Evolutionary conservation across 805 yeast species (phyloP).

Genomic region (Monosporozyma siamensis): DNA sequence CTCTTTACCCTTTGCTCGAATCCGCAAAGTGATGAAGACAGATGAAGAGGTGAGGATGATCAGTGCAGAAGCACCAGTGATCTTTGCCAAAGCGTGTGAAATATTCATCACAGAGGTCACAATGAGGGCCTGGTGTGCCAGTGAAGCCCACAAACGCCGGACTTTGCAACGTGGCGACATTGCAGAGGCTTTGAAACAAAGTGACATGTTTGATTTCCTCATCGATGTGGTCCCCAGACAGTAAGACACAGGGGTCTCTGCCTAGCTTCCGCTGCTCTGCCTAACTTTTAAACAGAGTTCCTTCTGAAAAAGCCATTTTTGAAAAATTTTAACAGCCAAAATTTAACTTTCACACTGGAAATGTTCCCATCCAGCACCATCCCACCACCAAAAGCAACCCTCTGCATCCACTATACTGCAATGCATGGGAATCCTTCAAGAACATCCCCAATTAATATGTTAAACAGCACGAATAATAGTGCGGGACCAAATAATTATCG

Average conservation of each 20-base stretch:
- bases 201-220: conserved; percentile 94
- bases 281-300: no score
- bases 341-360: background rate
- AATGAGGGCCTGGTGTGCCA: conserved; percentile 98
- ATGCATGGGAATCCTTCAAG: background rate
- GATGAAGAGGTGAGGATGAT: conserved; percentile 97
- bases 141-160: conserved; percentile 90
- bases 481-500: background rate
- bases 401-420: no score
- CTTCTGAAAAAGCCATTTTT: no score
- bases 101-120: conserved; percentile 93
- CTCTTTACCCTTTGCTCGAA: conserved; percentile 90
- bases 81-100: conserved; percentile 97
- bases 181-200: conserved; percentile 87
- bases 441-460: background rate
- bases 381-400: background rate
- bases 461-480: background rate
- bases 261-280: no score
- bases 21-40: conserved; percentile 95
- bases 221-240: conserved; percentile 95
- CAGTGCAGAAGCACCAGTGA: conserved; percentile 94
- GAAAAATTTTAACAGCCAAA: conserved; percentile 37
- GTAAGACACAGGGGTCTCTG: no score
- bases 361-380: background rate
- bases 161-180: conserved; percentile 91